Percentiles rank a stretch among this genome's conserved stretches.
These are phyloP conservation scores for Xylaria hypoxylon DNA, from an alignment of 2,329 filamentous ascomycete genomes.

Conservation along the genomic window DNA sequence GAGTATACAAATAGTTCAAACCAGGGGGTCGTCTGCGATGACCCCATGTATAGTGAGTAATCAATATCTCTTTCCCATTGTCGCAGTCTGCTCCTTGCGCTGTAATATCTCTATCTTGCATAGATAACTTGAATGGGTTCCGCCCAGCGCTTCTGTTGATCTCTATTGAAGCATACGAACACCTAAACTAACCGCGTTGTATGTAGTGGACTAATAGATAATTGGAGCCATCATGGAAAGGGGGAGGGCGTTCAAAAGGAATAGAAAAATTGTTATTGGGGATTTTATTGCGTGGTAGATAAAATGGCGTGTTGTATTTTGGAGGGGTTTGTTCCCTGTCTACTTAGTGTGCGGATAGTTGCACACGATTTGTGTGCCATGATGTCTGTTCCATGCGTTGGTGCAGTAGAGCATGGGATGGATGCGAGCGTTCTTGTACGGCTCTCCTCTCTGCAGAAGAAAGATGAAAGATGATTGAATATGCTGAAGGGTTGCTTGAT, in stretches of 20 bases:
- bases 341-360: not conserved
- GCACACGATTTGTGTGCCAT: not conserved
- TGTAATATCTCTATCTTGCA: not conserved
- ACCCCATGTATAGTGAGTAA: slow-evolving; percentile 59
- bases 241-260: slow-evolving; percentile 25
- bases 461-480: not conserved
- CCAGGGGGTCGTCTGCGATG: slow-evolving; percentile 59
- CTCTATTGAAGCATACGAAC: not conserved
- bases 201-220: slow-evolving; percentile 34
- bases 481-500: not conserved
- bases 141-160: not conserved
- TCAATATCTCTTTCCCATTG: not conserved
- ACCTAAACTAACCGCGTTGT: slow-evolving; percentile 4
- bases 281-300: slow-evolving; percentile 12
- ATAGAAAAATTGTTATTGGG: slow-evolving; percentile 13
- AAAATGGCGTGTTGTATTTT: slow-evolving; percentile 3
- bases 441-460: not conserved
- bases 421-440: not conserved
- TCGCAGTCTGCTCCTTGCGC: not conserved
- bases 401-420: not conserved
- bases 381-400: not conserved
- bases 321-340: not conserved
- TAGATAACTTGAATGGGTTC: not conserved
- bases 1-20: slow-evolving; percentile 59
- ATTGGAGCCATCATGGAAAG: slow-evolving; percentile 19